These are phyloP conservation scores for Pseudocercospora fuligena DNA, from an alignment of 2,329 filamentous ascomycete genomes.

Conservation along the genomic window DNA sequence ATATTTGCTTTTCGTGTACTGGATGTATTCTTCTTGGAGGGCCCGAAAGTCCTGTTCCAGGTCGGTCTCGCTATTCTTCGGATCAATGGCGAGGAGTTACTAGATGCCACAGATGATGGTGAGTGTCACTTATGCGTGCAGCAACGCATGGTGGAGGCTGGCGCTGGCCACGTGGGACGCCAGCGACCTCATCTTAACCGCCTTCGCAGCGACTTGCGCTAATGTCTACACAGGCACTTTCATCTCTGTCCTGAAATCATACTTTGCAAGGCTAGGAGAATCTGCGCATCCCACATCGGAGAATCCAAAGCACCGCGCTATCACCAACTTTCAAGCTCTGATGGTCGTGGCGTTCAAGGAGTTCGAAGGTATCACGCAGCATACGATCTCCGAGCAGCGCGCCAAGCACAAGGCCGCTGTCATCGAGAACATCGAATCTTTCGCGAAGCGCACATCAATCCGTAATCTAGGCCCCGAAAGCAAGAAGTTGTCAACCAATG, in stretches of 20 bases:
- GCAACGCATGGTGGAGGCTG: neutral
- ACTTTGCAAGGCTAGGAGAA: conserved; percentile 91
- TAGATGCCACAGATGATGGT: conserved; percentile 88
- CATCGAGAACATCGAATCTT: conserved; percentile 93
- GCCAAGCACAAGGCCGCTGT: conserved; percentile 93
- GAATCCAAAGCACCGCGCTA: conserved; percentile 89
- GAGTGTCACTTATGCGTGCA: neutral
- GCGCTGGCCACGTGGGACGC: neutral
- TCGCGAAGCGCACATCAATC: conserved; percentile 95
- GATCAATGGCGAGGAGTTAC: conserved; percentile 93
- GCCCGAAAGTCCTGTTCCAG: conserved; percentile 96
- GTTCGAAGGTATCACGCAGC: conserved; percentile 93
- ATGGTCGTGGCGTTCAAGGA: conserved; percentile 99
- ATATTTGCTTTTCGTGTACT: conserved; percentile 96
- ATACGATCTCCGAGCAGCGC: conserved; percentile 85
- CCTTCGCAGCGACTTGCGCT: neutral
- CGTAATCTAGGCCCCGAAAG: conserved; percentile 94
- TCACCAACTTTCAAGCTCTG: conserved; percentile 94
- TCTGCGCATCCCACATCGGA: conserved; percentile 95
- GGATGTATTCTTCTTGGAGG: conserved; percentile 98
- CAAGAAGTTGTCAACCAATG: conserved; percentile 83
- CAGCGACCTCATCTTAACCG: neutral
- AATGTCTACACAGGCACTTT: conserved; percentile 66
- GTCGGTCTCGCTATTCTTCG: conserved; percentile 94
- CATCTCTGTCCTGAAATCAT: conserved; percentile 92